Evolutionary conservation across 2,329 filamentous ascomycete genomes (phyloP).

Genomic region (Aspergillus sp.): DNA sequence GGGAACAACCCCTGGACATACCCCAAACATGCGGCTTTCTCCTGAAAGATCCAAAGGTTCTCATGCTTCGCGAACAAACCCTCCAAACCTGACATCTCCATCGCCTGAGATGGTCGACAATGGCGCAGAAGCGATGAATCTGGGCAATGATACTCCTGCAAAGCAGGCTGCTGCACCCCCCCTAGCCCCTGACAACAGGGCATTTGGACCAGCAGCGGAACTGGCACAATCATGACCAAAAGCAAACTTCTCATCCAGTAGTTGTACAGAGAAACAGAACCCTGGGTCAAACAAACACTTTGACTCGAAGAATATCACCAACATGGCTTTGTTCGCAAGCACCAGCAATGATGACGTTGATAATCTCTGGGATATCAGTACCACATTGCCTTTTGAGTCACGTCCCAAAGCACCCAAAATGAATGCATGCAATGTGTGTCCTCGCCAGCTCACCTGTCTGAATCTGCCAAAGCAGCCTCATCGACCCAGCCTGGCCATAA

Average conservation of each 20-base stretch:
- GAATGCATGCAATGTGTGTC: too few relatives aligned
- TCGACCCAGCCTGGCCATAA: too few relatives aligned
- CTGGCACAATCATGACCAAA: constrained; percentile 5
- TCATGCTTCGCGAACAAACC: constrained; percentile 26
- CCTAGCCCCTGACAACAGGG: too few relatives aligned
- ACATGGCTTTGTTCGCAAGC: constrained; percentile 42
- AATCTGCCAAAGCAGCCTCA: too few relatives aligned
- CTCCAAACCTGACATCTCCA: constrained; percentile 23
- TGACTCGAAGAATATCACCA: constrained; percentile 44
- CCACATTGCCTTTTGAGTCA: constrained; percentile 52
- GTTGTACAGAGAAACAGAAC: constrained; percentile 5
- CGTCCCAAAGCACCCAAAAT: constrained; percentile 35
- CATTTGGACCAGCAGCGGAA: too few relatives aligned
- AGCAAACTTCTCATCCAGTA: constrained; percentile 9
- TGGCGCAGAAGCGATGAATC: constrained; percentile 39
- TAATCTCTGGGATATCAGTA: constrained; percentile 46
- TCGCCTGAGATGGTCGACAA: constrained; percentile 10
- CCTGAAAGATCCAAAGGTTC: constrained; percentile 27
- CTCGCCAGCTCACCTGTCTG: too few relatives aligned
- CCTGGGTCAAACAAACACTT: constrained; percentile 19
- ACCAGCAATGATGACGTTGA: constrained; percentile 43
- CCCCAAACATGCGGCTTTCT: constrained; percentile 46
- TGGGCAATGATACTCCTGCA: constrained; percentile 32
- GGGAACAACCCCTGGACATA: constrained; percentile 35
- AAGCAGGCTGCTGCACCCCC: constrained; percentile 1